A percentile compares a stretch with the other conserved stretches of the same genome.
phyloP scores from a whole-genome alignment of 2,329 filamentous ascomycete species.

The Colletotrichum costaricense region DNA sequence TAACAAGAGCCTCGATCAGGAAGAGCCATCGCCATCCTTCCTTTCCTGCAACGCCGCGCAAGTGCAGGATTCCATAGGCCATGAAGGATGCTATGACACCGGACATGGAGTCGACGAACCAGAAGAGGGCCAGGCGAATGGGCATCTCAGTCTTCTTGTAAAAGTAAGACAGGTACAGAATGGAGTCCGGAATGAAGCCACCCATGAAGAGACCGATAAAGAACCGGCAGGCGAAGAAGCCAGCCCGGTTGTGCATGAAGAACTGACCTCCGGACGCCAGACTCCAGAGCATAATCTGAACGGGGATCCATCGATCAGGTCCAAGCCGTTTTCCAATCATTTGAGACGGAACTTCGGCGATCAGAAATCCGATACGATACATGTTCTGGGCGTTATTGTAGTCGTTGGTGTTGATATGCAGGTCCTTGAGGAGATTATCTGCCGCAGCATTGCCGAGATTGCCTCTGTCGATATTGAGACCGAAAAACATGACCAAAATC shows the following conservation, averaged over 20 bases:
- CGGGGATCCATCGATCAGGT: conserved; percentile 60
- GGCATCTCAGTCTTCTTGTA: conserved; percentile 76
- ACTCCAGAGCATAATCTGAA: conserved; percentile 54
- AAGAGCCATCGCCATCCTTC: conserved; percentile 66
- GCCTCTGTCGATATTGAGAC: conserved; percentile 49
- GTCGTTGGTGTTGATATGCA: conserved; percentile 51
- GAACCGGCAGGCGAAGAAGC: conserved; percentile 46
- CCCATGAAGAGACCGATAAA: conserved; percentile 59
- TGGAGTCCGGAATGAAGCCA: conserved; percentile 47
- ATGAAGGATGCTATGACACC: conserved; percentile 63
- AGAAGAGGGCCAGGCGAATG: conserved; percentile 73
- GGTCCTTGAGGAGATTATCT: conserved; percentile 46
- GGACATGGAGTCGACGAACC: conserved; percentile 67
- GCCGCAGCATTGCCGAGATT: conserved; percentile 50
- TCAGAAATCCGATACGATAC: conserved; percentile 60
- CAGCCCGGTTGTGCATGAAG: conserved; percentile 41
- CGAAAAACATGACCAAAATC: conserved; percentile 49
- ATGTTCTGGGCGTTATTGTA: conserved; percentile 62
- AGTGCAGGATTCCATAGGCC: conserved; percentile 64
- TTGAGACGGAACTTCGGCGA: conserved; percentile 65
- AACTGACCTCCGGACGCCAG: conserved; percentile 48
- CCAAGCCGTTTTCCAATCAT: conserved; percentile 61
- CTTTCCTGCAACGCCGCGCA: conserved; percentile 59
- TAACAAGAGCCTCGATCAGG: conserved; percentile 56
- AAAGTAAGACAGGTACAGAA: conserved; percentile 68